Evolutionary conservation across 306 rosid genomes (phyloP).

Genomic region (Erythrophleum fordii): DNA sequence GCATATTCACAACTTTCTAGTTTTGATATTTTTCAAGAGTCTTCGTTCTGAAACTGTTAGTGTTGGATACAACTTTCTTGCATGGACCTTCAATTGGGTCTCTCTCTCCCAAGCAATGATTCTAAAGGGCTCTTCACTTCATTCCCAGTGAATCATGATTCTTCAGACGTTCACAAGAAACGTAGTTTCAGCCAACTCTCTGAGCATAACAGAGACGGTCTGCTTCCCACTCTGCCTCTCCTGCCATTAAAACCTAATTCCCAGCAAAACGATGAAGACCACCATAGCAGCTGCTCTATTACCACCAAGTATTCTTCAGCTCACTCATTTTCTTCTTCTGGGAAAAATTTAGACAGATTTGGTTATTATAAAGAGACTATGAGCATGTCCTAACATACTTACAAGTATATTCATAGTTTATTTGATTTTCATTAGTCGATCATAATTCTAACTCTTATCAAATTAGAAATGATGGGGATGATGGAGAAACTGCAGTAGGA

Average conservation of each 20-base stretch:
- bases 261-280: conserved; percentile 45
- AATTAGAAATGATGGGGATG: conserved; percentile 38
- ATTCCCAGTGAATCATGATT: background rate
- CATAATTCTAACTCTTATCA: too few species aligned
- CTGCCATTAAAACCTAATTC: conserved; percentile 60
- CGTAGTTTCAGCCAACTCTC: conserved; percentile 50
- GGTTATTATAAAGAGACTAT: too few species aligned
- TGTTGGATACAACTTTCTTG: background rate
- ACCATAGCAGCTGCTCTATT: background rate
- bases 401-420: too few species aligned
- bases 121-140: background rate
- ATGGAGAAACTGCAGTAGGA: conserved; percentile 52
- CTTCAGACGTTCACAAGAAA: conserved; percentile 36
- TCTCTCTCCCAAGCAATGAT: conserved; percentile 54
- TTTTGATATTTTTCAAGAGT: background rate
- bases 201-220: background rate
- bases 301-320: conserved; percentile 35
- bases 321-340: background rate
- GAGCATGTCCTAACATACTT: too few species aligned
- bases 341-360: background rate
- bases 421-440: too few species aligned
- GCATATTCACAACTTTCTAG: background rate
- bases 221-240: conserved; percentile 63
- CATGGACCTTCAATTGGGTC: conserved; percentile 87
- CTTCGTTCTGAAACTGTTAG: background rate